Evolutionary conservation across 352 stramenopile genomes (phyloP).

Genomic region (Phytophthora sansomeana): DNA sequence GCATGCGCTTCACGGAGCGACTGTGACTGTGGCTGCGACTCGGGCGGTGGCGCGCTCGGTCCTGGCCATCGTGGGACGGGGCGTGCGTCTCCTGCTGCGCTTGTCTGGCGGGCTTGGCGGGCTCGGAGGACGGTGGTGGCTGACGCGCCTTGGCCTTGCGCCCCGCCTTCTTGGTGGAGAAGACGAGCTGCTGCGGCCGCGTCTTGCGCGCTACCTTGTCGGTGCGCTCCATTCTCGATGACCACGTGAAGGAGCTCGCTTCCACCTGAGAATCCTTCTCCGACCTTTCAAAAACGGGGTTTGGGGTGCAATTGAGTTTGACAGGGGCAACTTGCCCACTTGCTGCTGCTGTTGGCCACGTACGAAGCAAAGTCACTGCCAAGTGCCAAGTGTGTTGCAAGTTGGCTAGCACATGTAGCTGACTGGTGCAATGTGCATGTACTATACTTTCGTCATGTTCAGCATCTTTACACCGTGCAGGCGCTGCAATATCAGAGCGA

Average conservation of each 20-base stretch:
- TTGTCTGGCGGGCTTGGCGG: slow-evolving; percentile 15
- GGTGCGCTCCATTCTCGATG: slow-evolving; percentile 9
- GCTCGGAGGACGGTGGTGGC: slow-evolving; percentile 6
- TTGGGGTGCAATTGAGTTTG: slow-evolving; percentile 15
- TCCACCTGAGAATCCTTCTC: slow-evolving; percentile 8
- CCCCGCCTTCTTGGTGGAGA: slow-evolving; percentile 71
- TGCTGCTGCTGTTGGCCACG: not conserved
- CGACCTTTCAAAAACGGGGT: slow-evolving; percentile 3
- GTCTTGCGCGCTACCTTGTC: slow-evolving; percentile 37
- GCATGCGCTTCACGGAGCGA: slow-evolving; percentile 62
- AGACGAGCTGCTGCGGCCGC: slow-evolving; percentile 58
- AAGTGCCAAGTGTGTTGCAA: not conserved
- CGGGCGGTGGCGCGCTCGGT: slow-evolving; percentile 26
- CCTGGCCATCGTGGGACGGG: slow-evolving; percentile 13
- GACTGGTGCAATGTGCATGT: not conserved
- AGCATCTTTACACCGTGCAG: not conserved
- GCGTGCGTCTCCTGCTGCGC: slow-evolving; percentile 16
- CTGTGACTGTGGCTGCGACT: slow-evolving; percentile 40
- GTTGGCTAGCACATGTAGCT: not conserved
- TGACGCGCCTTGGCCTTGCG: slow-evolving; percentile 39
- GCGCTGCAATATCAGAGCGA: not conserved
- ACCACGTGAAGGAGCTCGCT: not conserved
- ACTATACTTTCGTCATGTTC: not conserved
- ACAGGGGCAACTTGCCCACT: not conserved
- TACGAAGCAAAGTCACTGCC: not conserved